Base-by-base conservation (phyloP, 78 protist species). In the Chrysochromulina parva region DNA sequence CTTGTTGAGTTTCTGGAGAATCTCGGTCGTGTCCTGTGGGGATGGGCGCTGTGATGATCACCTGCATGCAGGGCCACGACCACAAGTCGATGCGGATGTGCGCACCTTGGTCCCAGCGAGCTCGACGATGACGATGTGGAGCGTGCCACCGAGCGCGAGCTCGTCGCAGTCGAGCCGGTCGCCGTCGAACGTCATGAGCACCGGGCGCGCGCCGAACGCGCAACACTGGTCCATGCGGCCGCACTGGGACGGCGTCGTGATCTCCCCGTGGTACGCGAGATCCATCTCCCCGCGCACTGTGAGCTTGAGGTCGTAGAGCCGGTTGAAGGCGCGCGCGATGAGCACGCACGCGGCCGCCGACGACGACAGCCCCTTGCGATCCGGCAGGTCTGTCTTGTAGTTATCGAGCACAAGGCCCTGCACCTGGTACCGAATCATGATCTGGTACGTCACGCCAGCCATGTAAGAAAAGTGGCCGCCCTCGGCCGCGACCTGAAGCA, bases 261-360 rank as follows among this genome's bases (percentile, higher is more conserved):
- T 50, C 90, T 91, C 93, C 16, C 93, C 93, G 16, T 2, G 38
- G 53, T 88, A 88, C 47, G 91, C 93, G 50, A 71, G 19, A 6
- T 88, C 93, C 91, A 91, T 91, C 90, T 89, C 93, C 3, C 52
- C 88, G n/a, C 66, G 50, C 81, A 1, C 13, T 57, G 80, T 28
- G 82, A 85, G n/a, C 55, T 20, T 2, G 6, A 66, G 66, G 28
- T 4, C 28, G 78, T 17, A 85, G n/a, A 54, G 38, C 3, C n/a
- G 50, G 38, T 17, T 53, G 74, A 90, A 52, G 24, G 89, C 78
- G 53, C 90, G 54, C 26, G 90, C 93, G 28, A 57, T 90, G 52
- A 88, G 74, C 26, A 90, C 93, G 71, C 93, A 90, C 22, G 84
- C 53, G n/a, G 93, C 93, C 24, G 93, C 93, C 47, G 58, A n/a